Evolutionary conservation across 2,329 filamentous ascomycete species (phyloP).

Genomic region (Epicoccum sorghinum): DNA sequence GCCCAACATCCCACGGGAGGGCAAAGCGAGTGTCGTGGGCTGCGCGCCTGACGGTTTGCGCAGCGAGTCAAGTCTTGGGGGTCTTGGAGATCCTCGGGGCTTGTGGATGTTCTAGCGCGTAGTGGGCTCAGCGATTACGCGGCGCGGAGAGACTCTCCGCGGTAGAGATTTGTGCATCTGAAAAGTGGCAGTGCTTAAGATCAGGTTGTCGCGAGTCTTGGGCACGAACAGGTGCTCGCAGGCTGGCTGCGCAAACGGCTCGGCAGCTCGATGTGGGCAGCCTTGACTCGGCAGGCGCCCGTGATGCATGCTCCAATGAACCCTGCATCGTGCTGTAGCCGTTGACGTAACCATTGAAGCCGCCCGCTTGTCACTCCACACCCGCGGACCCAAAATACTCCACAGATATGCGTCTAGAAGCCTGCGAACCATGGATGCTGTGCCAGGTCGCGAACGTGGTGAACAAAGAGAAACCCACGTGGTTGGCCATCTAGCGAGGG

Average conservation of each 20-base stretch:
- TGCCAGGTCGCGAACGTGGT: background rate
- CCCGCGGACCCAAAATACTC: slow-evolving; percentile 6
- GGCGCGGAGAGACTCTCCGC: slow-evolving; percentile 15
- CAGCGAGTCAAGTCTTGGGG: slow-evolving; percentile 4
- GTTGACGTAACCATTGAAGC: slow-evolving; percentile 7
- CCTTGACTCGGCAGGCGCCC: slow-evolving; percentile 10
- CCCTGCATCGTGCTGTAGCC: slow-evolving; percentile 6
- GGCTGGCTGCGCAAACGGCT: slow-evolving; percentile 8
- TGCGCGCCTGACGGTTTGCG: slow-evolving; percentile 6
- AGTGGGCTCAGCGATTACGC: slow-evolving; percentile 27
- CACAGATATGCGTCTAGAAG: slow-evolving; percentile 13
- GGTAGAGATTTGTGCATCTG: slow-evolving; percentile 8
- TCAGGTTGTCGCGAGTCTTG: slow-evolving; percentile 1
- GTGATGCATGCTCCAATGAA: slow-evolving; percentile 9
- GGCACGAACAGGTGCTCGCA: background rate
- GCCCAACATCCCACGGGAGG: slow-evolving; percentile 29
- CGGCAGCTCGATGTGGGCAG: slow-evolving; percentile 14
- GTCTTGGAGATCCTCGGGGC: slow-evolving; percentile 1
- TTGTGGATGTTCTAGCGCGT: slow-evolving; percentile 26
- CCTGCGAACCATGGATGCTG: background rate
- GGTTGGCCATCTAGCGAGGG: background rate
- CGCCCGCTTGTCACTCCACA: slow-evolving; percentile 11
- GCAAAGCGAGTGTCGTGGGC: slow-evolving; percentile 4
- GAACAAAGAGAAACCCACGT: slow-evolving; percentile 9
- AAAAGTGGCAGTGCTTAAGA: background rate